Base-by-base conservation (phyloP, 345 rosid species). In the Citropsis articulata region DNA sequence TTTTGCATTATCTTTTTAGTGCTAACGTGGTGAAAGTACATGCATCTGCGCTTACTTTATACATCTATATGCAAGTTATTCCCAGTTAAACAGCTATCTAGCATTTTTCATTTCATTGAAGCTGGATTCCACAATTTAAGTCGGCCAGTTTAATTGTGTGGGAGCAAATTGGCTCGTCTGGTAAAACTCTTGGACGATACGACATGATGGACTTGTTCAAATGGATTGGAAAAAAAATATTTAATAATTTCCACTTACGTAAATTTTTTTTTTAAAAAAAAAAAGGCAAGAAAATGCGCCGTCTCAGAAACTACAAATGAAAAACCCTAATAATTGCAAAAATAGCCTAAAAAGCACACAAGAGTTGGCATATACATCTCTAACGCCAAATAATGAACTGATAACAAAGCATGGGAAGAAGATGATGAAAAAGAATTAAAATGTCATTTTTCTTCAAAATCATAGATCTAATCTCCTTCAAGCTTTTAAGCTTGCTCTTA, bases 1-100 rank as follows among this genome's bases (percentile, higher is more conserved):
- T 75, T 22, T 7, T 21, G 69, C 82, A 80, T 78, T 77, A 83
- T 27, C 40, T n/a, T 33, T 38, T 42, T 31, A 68, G 75, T 77
- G 78, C 80, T 35, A 40, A 6, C 40, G 4, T 16, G 25, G 7
- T 40, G 68, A 69, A 69, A 35, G 30, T 42, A 5, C 70, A 31
- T 63, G 30, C 3, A 50, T 31, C 59, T 62, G 63, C 69, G 45
- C 40, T 42, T 28, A 62, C 68, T 63, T 25, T 28, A 19, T 42
- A 28, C 18, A 2, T 71, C 42, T 27, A 6, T 18, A 5, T 55
- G 40, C 24, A 48, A 55, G 73, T 70, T 27, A n/a, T 13, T 28
- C 30, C 19, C 66, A 45, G 14, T 13, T 13, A 45, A 45, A 13
- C 66, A 30, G 31, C 31, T 62, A 63, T 18, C 18, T 13, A 10